These are phyloP conservation scores for Penicillium janthinellum DNA, from an alignment of 2,329 filamentous ascomycete species.

Conservation along the genomic window DNA sequence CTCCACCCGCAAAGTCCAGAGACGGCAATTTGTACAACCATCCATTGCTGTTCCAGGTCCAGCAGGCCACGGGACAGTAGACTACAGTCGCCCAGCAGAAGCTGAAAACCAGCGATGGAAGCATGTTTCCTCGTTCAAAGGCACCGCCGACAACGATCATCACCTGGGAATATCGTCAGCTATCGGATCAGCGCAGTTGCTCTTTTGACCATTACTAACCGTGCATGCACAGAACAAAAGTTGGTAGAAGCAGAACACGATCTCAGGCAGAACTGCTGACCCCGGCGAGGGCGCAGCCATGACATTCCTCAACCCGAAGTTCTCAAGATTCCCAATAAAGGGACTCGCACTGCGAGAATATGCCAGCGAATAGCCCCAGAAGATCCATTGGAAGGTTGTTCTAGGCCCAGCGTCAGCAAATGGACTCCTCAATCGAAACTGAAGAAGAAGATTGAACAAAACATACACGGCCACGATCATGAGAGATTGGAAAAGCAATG, in stretches of 20 bases:
- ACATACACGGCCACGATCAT: conserved; percentile 58
- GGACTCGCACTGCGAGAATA: conserved; percentile 62
- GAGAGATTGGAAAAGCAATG: conserved; percentile 64
- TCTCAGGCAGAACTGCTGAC: conserved; percentile 60
- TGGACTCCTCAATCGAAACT: neutral
- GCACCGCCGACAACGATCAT: conserved; percentile 67
- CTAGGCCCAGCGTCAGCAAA: conserved; percentile 10
- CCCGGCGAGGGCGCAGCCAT: conserved; percentile 62
- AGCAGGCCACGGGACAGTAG: conserved; percentile 74
- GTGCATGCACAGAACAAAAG: conserved; percentile 60
- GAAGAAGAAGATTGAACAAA: neutral
- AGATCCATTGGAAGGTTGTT: conserved; percentile 59
- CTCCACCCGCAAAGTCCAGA: conserved; percentile 74
- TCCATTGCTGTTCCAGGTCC: conserved; percentile 75
- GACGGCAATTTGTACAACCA: conserved; percentile 70
- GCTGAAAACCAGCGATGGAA: conserved; percentile 68
- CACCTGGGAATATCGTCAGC: conserved; percentile 50
- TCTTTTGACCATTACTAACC: conserved; percentile 22
- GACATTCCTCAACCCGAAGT: conserved; percentile 64
- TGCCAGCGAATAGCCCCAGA: conserved; percentile 66
- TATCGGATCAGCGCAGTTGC: neutral
- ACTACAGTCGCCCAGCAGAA: conserved; percentile 73
- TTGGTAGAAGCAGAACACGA: conserved; percentile 68
- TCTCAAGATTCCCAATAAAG: conserved; percentile 64
- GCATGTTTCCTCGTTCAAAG: conserved; percentile 64